Evolutionary conservation across 2,329 filamentous ascomycete genomes (phyloP).

Genomic region (Epichloe bromicola): DNA sequence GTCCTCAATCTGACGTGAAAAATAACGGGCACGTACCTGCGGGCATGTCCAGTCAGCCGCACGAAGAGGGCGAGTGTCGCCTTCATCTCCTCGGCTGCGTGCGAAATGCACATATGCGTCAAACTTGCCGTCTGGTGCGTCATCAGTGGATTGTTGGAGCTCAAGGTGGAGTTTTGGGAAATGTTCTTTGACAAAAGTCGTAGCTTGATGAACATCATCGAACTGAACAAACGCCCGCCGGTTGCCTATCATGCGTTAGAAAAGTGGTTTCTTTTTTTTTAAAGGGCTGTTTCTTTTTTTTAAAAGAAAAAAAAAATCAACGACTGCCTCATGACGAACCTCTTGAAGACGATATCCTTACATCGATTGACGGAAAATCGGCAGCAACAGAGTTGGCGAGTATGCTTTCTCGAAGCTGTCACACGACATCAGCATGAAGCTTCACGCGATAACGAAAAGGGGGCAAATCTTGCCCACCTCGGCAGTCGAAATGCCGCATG

Average conservation of each 20-base stretch:
- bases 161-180: conserved; percentile 26
- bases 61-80: conserved; percentile 14
- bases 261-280: neutral
- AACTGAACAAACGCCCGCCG: conserved; percentile 31
- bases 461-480: conserved; percentile 25
- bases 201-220: conserved; percentile 24
- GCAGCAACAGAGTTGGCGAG: conserved; percentile 20
- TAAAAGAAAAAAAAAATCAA: neutral
- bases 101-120: conserved; percentile 29
- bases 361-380: conserved; percentile 24
- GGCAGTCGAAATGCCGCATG: conserved; percentile 33
- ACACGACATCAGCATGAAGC: neutral
- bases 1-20: neutral
- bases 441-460: neutral
- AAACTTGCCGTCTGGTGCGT: conserved; percentile 24
- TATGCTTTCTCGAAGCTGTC: conserved; percentile 24
- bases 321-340: conserved; percentile 12
- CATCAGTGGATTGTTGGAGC: conserved; percentile 24
- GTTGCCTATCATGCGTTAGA: conserved; percentile 17
- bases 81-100: conserved; percentile 21
- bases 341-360: conserved; percentile 24
- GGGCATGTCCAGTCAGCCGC: conserved; percentile 23
- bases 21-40: conserved; percentile 14
- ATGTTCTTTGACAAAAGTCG: conserved; percentile 29
- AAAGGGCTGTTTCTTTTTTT: neutral